Evolutionary conservation across 78 protist genomes (phyloP).

Genomic region (Pigoraptor vietnamica): DNA sequence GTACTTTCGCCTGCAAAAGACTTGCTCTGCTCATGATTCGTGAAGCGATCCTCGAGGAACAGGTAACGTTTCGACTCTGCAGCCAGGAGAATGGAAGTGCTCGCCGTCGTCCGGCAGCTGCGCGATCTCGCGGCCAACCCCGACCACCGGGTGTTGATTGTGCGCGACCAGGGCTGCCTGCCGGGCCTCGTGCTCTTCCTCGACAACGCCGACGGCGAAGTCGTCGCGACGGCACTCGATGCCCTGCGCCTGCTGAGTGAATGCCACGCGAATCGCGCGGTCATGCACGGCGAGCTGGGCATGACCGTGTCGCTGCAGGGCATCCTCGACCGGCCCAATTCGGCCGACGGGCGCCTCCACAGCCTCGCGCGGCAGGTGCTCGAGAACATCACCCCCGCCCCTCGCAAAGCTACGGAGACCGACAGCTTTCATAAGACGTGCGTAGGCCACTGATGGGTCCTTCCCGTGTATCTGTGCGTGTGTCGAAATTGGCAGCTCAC

Average conservation of each 20-base stretch:
- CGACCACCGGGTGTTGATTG: not conserved
- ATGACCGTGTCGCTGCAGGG: not conserved
- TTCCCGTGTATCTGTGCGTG: no score
- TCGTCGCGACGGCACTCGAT: not conserved
- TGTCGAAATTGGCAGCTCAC: no score
- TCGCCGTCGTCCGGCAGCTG: not conserved
- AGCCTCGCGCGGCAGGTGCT: not conserved
- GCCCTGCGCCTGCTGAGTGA: not conserved
- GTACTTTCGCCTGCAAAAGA: no score
- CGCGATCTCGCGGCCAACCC: not conserved
- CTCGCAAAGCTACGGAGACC: not conserved
- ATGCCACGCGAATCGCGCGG: not conserved
- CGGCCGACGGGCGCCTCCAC: not conserved
- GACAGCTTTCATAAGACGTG: not conserved
- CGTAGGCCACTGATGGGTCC: no score
- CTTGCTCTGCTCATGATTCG: no score
- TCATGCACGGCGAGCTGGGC: not conserved
- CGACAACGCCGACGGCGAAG: not conserved
- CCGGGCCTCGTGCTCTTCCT: constrained; percentile 1
- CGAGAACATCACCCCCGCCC: not conserved
- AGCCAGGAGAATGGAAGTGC: not conserved
- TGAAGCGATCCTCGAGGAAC: no score
- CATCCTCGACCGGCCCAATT: not conserved
- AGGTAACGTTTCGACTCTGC: no score
- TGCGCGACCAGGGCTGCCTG: not conserved